These are phyloP conservation scores for Globisporangium emineosum DNA, from an alignment of 352 stramenopile genomes.

Conservation along the genomic window DNA sequence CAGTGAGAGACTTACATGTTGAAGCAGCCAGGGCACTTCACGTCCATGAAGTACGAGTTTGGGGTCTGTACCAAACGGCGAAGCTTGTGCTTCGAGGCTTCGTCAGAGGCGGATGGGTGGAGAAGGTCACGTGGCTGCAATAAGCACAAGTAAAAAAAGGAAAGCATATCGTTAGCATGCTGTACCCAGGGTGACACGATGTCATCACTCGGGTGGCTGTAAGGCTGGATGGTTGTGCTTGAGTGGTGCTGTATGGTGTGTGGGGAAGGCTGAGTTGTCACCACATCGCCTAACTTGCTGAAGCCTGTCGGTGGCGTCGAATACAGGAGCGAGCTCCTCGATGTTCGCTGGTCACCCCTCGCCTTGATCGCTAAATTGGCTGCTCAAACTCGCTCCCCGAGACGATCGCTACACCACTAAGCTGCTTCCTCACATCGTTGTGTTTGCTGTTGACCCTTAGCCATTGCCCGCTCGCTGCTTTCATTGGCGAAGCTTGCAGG, in stretches of 20 bases:
- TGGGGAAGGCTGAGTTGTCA: not conserved
- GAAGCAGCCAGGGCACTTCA: conserved; percentile 99
- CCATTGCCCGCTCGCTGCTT: not conserved
- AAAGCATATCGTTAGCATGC: conserved; percentile 13
- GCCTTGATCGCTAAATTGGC: not conserved
- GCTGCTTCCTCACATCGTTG: not conserved
- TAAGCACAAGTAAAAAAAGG: conserved; percentile 4
- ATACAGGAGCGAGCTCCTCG: not conserved
- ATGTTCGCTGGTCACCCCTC: not conserved
- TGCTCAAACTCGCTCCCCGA: not conserved
- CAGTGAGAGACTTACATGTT: conserved; percentile 87
- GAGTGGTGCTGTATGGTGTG: not conserved
- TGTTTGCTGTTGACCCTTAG: not conserved
- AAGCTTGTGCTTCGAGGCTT: conserved; percentile 99
- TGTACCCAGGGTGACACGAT: not conserved
- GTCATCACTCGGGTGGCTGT: not conserved
- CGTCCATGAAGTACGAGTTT: conserved; percentile 99
- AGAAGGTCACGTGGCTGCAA: conserved; percentile 93
- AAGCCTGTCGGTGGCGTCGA: not conserved
- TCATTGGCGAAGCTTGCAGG: not conserved
- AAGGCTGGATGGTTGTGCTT: not conserved
- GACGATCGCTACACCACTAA: not conserved
- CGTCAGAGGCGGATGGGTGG: conserved; percentile 93
- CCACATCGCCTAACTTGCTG: not conserved
- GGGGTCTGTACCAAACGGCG: conserved; percentile 99